Conservation (phyloP, 2,329 filamentous ascomycete genomes). For the Aspergillus fijiensis region DNA sequence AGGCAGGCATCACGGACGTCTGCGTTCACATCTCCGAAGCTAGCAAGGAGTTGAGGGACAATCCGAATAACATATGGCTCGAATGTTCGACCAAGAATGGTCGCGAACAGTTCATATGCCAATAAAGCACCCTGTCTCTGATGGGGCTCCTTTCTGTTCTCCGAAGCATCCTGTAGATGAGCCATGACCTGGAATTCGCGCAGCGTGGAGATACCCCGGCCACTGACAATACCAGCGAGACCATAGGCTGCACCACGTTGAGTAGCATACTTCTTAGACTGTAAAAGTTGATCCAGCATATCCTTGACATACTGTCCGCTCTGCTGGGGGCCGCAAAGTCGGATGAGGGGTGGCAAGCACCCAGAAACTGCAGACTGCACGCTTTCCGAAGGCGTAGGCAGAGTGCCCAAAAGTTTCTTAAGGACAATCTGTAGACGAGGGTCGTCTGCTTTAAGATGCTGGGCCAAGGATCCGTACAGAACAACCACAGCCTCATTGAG, state of each 20-base stretch:
- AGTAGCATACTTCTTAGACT: slow-evolving; percentile 86
- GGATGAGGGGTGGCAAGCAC: slow-evolving; percentile 87
- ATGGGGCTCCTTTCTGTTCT: slow-evolving; percentile 91
- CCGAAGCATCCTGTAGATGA: slow-evolving; percentile 75
- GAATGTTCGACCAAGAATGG: slow-evolving; percentile 81
- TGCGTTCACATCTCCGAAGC: slow-evolving; percentile 83
- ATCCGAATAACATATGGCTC: slow-evolving; percentile 97
- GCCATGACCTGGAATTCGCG: slow-evolving; percentile 84
- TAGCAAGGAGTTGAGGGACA: slow-evolving; percentile 81
- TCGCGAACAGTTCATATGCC: slow-evolving; percentile 85
- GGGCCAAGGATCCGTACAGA: slow-evolving; percentile 89
- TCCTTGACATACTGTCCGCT: slow-evolving; percentile 76
- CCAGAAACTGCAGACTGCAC: slow-evolving; percentile 96
- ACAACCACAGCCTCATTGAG: slow-evolving; percentile 98
- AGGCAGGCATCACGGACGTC: slow-evolving; percentile 92
- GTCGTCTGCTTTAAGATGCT: slow-evolving; percentile 83
- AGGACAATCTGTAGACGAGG: slow-evolving; percentile 84
- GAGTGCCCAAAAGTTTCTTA: slow-evolving; percentile 76
- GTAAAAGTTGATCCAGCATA: slow-evolving; percentile 77
- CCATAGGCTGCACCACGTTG: slow-evolving; percentile 94
- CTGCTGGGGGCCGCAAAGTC: slow-evolving; percentile 69
- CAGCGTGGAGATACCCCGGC: slow-evolving; percentile 78
- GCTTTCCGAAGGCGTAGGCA: slow-evolving; percentile 92
- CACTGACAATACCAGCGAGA: slow-evolving; percentile 82
- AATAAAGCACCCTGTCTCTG: slow-evolving; percentile 86